These are phyloP conservation scores for Dryas octopetala DNA, from an alignment of 306 rosid species.

Conservation along the genomic window DNA sequence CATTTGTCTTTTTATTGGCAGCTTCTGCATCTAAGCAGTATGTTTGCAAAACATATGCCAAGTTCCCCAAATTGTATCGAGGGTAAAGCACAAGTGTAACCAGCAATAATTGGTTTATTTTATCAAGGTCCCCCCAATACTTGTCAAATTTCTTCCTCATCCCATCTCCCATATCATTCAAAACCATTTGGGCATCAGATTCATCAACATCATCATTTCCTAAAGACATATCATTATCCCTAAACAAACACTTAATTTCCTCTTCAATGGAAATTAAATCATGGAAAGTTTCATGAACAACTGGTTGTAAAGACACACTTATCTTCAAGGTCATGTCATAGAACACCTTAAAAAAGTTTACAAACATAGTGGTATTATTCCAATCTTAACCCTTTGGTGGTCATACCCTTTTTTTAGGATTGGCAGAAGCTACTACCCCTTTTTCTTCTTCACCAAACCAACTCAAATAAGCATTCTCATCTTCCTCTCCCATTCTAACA, in stretches of 20 bases:
- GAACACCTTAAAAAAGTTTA: background rate
- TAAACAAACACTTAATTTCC: background rate
- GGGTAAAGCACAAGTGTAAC: background rate
- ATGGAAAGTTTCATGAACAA: background rate
- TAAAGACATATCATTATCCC: background rate
- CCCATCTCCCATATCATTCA: background rate
- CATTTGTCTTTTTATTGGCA: no score
- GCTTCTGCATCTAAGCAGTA: no score
- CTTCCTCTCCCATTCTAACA: background rate
- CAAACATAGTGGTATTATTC: background rate
- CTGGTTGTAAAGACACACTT: background rate
- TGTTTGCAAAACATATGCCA: no score
- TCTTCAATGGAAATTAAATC: background rate
- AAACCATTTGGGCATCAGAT: background rate
- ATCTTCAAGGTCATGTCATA: background rate
- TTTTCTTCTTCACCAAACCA: background rate
- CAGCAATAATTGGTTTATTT: background rate
- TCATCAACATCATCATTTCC: no score
- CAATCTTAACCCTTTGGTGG: background rate
- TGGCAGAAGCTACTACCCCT: background rate
- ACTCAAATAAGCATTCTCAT: background rate
- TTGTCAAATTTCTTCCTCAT: no score
- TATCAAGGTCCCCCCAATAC: no score
- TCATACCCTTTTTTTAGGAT: background rate
- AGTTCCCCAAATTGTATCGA: no score